These are phyloP conservation scores for Boletus subcaerulescens DNA, from an alignment of 768 basidiomycete species.

Conservation along the genomic window DNA sequence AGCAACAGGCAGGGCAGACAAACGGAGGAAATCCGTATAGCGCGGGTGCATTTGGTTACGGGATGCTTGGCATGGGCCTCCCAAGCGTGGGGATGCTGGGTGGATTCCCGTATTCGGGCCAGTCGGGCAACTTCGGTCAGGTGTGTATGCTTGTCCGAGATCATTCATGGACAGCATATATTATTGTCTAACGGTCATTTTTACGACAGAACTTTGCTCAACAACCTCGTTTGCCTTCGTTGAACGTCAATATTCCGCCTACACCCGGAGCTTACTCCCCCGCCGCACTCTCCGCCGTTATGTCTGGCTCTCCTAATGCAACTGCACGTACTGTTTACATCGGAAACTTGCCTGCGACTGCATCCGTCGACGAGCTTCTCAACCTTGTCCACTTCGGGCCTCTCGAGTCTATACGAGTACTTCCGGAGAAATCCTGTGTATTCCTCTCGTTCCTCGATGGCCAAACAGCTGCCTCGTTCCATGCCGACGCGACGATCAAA, in stretches of 20 bases:
- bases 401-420: slow-evolving; percentile 88
- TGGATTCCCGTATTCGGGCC: slow-evolving; percentile 67
- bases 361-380: slow-evolving; percentile 95
- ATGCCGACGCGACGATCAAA: slow-evolving; percentile 94
- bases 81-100: slow-evolving; percentile 70
- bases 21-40: slow-evolving; percentile 58
- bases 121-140: slow-evolving; percentile 70
- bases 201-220: slow-evolving; percentile 43
- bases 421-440: slow-evolving; percentile 96
- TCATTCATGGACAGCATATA: neutral
- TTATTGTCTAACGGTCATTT: slow-evolving; percentile 1
- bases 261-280: slow-evolving; percentile 77
- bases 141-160: slow-evolving; percentile 30
- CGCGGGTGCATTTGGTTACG: slow-evolving; percentile 51
- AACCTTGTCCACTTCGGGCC: slow-evolving; percentile 98
- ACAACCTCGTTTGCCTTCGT: slow-evolving; percentile 53
- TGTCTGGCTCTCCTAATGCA: slow-evolving; percentile 53
- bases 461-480: slow-evolving; percentile 91
- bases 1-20: slow-evolving; percentile 31
- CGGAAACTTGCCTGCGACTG: slow-evolving; percentile 91
- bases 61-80: slow-evolving; percentile 79
- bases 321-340: slow-evolving; percentile 93
- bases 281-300: slow-evolving; percentile 71
- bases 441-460: slow-evolving; percentile 98
- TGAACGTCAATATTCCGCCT: slow-evolving; percentile 65